Evolutionary conservation across 352 stramenopile species (phyloP).

Genomic region (Phytophthora citrophthora): DNA sequence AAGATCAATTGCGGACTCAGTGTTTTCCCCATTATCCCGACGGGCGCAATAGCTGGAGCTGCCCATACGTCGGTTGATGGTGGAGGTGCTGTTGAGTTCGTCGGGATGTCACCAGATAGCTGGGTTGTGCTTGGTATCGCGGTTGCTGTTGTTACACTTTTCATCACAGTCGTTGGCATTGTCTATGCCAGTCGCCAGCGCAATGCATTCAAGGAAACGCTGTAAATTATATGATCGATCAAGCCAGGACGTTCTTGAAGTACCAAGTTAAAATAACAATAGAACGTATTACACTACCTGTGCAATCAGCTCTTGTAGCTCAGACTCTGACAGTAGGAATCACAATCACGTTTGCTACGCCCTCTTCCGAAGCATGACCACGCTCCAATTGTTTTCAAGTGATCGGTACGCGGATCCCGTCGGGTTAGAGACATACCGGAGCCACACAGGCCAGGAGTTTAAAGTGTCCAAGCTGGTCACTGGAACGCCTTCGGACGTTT

Average conservation of each 20-base stretch:
- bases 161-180: conserved; percentile 44
- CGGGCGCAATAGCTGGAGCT: conserved; percentile 51
- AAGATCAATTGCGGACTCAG: conserved; percentile 85
- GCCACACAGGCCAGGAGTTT: conserved; percentile 54
- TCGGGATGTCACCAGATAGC: conserved; percentile 36
- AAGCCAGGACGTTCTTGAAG: conserved; percentile 5
- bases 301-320: neutral
- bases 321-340: neutral
- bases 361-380: neutral
- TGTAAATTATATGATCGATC: conserved; percentile 29
- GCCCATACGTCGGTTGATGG: conserved; percentile 57
- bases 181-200: conserved; percentile 40
- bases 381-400: neutral
- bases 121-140: conserved; percentile 44
- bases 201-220: conserved; percentile 36
- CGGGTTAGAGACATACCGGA: conserved; percentile 48
- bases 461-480: conserved; percentile 50
- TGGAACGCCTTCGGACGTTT: conserved; percentile 36
- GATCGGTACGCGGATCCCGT: conserved; percentile 43
- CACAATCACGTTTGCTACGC: conserved; percentile 4
- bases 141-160: conserved; percentile 32
- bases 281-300: neutral
- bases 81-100: conserved; percentile 47
- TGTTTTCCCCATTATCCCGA: conserved; percentile 74
- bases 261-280: conserved; percentile 22